A percentile compares a stretch with the other conserved stretches of the same genome.
phyloP scores from a whole-genome alignment of 163 green algal genomes.

The Prototheca wickerhamii region DNA sequence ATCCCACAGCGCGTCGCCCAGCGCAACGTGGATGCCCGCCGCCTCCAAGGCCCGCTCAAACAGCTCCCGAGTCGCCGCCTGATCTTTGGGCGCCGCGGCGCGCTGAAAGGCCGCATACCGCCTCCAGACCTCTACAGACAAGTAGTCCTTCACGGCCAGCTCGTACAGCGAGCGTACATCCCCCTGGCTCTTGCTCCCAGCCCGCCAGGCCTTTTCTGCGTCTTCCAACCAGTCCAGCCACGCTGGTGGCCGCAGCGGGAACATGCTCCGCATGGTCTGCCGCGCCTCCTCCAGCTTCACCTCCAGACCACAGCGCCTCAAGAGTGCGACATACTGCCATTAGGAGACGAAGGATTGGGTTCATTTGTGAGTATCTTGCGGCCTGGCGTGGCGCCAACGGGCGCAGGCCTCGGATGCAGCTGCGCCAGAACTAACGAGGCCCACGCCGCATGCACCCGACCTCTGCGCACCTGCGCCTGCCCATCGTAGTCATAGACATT shows the following conservation, averaged over 20 bases:
- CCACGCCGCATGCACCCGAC: constrained; percentile 20
- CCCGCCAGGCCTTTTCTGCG: constrained; percentile 33
- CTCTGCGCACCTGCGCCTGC: constrained; percentile 22
- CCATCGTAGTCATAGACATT: constrained; percentile 5
- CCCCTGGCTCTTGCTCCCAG: constrained; percentile 19
- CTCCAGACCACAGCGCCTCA: constrained; percentile 43
- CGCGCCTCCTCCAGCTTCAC: constrained; percentile 39
- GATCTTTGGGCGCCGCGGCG: not conserved
- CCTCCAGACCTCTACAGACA: constrained; percentile 67
- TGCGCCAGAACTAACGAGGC: too few species aligned
- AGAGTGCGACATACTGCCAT: constrained; percentile 50
- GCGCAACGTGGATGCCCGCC: too few species aligned
- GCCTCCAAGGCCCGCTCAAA: not conserved
- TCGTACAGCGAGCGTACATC: constrained; percentile 25
- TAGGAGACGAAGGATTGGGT: not conserved
- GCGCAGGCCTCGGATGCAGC: not conserved
- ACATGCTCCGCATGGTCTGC: constrained; percentile 41
- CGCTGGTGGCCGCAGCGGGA: constrained; percentile 50
- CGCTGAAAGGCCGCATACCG: constrained; percentile 58
- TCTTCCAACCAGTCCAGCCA: constrained; percentile 85
- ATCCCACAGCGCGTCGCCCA: not conserved
- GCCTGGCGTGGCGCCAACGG: too few species aligned
- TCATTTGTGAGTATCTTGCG: too few species aligned
- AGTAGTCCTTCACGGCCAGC: constrained; percentile 59
- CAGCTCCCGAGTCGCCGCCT: not conserved